Base-by-base conservation (phyloP, 225 moss, liverwort and hornwort genomes). In the Sphagnum tenellum region DNA sequence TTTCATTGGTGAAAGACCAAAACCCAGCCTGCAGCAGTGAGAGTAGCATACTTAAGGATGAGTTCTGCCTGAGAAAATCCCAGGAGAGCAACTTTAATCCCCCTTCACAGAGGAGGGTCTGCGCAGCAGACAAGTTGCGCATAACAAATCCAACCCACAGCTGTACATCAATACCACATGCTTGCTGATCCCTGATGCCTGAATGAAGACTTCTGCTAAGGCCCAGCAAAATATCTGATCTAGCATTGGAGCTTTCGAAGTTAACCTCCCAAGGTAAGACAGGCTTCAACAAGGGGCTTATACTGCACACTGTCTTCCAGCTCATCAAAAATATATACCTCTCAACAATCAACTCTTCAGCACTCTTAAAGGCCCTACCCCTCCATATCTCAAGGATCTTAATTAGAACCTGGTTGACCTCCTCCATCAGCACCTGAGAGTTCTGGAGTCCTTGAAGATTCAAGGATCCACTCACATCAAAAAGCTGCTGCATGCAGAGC, bases 301-400 rank as follows among this genome's bases (percentile, higher is more conserved):
- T 82, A 53, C 74, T 78, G 69, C 86, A 83, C 67, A 89, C 71
- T 56, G 87, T 99, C 63, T 82, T 99, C 98, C 98, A 99, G 78
- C 89, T 79, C 80, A 99, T 72, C 59, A 87, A 71, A 70, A 88
- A 99, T 5, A 99, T 72, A 71, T 99, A 93, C 80, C 98, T 87
- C 84, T 99, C 98, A 56, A 93, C 71, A 64, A 91, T 72, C 63
- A 93, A 87, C 79, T 99, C 98, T 72, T 99, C 89, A 52, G 84
- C 73, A 68, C 77, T 86, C 70, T 78, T 86, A 50, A 89, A 77
- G 48, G 89, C 77, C 84, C 86, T 89, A 71, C 92, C 90, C 75
- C 78, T 89, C 98, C 98, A 99, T 12, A 79, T 79, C 72, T 86
- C 80, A 60, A 91, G 76, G 59, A 99, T 76, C 67, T 99, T 87